These are phyloP conservation scores for Parafenestella ontariensis DNA, from an alignment of 2,329 filamentous ascomycete genomes.

Conservation along the genomic window DNA sequence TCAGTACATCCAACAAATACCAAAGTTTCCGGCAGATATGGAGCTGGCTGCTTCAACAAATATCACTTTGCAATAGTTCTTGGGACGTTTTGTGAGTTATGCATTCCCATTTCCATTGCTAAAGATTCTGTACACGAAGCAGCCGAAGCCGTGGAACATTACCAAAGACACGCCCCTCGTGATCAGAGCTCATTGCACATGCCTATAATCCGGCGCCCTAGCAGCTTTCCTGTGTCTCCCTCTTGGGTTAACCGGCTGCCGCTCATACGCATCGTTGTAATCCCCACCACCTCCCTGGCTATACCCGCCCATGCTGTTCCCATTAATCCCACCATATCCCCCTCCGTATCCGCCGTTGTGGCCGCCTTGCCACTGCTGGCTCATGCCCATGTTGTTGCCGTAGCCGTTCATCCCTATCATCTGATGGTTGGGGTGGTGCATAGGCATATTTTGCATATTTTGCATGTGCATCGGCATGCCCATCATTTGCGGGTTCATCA, in stretches of 20 bases:
- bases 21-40: not conserved
- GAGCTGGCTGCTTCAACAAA: not conserved
- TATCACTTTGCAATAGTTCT: not conserved
- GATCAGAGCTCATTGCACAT: not conserved
- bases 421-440: slow-evolving; percentile 7
- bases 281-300: not conserved
- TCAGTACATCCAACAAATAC: no score
- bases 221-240: slow-evolving; percentile 79
- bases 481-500: slow-evolving; percentile 13
- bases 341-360: slow-evolving; percentile 39
- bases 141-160: no score
- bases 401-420: slow-evolving; percentile 19
- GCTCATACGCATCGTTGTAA: slow-evolving; percentile 79
- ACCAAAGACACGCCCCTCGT: not conserved
- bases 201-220: slow-evolving; percentile 78
- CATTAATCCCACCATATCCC: slow-evolving; percentile 8
- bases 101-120: not conserved
- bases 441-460: not conserved
- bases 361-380: slow-evolving; percentile 21
- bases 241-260: slow-evolving; percentile 93
- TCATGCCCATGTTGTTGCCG: slow-evolving; percentile 51
- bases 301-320: slow-evolving; percentile 11
- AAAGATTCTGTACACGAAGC: not conserved
- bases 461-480: slow-evolving; percentile 14
- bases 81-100: not conserved